Evolutionary conservation across 2,329 filamentous ascomycete species (phyloP), one percentile per base, ranked within the genome.

Genomic region (Colletotrichum incanum): DNA sequence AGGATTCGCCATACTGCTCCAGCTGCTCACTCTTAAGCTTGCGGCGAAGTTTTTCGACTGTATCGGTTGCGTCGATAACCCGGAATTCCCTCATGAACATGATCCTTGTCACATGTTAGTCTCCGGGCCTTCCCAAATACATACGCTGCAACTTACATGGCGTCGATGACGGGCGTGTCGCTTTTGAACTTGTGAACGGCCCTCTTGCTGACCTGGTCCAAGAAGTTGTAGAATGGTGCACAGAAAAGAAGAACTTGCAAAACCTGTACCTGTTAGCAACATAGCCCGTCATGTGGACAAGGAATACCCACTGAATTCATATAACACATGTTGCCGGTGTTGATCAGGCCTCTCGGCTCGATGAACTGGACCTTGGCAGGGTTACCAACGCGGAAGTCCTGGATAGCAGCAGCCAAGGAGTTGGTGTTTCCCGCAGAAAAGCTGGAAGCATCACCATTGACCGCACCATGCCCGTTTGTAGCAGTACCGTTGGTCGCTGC

Each of bases 241-340:
- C 95, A 98, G 81, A 95, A 98, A 76, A 98, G 90, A 78, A 99
- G 90, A 80, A 97, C 93, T 92, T 99, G 96, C 75, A 99, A 89
- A 81, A 98, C 92, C 95, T 98, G 75, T 28, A 28, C 11, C 23
- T 8, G 20, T 43, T 37, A 41, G 20, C n/a, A 14, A 14, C 14
- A 5, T 16, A 37, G 8, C 26, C 18, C 12, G 8, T 3, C 11
- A 60, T 28, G 6, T 28, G 14, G 14, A 3, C 8, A 28, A 2
- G 20, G 16, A 7, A 16, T 12, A 85, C 94, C 84, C 88, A 98
- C 96, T 74, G 96, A 98, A 86, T 98, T 99, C 96, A 99, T 98
- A 84, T 99, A 99, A 84, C 96, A 99, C 94, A 98, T 97, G 80
- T 99, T 98, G 61, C 96, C 96, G 50, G 96, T 97, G 83, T 99